These are phyloP conservation scores for Lepidopterella palustris DNA, from an alignment of 495 filamentous ascomycete species.

Conservation along the genomic window DNA sequence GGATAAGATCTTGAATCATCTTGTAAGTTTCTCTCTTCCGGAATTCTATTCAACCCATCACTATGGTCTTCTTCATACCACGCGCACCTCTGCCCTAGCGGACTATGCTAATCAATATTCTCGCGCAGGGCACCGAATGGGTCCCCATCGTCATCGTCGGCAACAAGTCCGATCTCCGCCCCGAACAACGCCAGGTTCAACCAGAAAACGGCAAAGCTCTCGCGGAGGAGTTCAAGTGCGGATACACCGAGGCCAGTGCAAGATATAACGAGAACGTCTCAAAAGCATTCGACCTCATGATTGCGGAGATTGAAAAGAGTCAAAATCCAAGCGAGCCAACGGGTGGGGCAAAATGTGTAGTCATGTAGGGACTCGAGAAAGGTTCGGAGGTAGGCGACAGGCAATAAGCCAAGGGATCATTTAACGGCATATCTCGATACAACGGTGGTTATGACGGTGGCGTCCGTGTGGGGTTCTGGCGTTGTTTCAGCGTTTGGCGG, in stretches of 20 bases:
- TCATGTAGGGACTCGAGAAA: conserved; percentile 53
- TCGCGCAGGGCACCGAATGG: conserved; percentile 74
- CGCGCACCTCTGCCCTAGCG: conserved; percentile 3
- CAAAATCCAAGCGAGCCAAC: conserved; percentile 83
- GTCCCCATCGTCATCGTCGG: conserved; percentile 92
- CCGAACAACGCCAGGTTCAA: conserved; percentile 87
- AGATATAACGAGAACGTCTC: conserved; percentile 88
- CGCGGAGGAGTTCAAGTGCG: conserved; percentile 80
- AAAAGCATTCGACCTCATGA: conserved; percentile 90
- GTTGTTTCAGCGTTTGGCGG: not conserved
- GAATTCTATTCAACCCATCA: too few species aligned
- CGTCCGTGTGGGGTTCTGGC: not conserved
- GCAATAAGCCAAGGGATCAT: too few species aligned
- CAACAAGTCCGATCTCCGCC: conserved; percentile 92
- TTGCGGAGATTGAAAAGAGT: conserved; percentile 88
- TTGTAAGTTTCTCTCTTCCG: conserved; percentile 51
- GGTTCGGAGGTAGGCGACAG: too few species aligned
- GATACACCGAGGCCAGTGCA: conserved; percentile 90
- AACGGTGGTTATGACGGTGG: too few species aligned
- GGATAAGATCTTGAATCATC: conserved; percentile 94
- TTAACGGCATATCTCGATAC: too few species aligned
- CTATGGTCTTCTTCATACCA: not conserved
- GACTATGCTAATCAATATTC: not conserved
- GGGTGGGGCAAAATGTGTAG: conserved; percentile 66
- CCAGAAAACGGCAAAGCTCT: conserved; percentile 74